These are phyloP conservation scores for Yamadazyma dushanensis DNA, from an alignment of 1,139 yeast genomes.

Conservation along the genomic window DNA sequence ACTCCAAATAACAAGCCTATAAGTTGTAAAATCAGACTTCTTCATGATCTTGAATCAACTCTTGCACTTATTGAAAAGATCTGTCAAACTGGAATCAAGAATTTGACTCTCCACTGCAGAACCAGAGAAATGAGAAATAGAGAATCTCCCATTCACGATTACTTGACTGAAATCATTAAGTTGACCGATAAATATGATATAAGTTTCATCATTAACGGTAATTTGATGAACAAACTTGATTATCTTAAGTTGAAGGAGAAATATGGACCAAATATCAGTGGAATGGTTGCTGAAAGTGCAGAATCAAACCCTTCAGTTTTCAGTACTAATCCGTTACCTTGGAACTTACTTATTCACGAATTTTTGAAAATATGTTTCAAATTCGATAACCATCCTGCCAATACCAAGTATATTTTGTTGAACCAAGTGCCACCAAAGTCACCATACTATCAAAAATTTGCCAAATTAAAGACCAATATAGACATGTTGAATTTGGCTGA, in stretches of 20 bases:
- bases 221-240: slow-evolving; percentile 56
- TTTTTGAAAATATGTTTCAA: slow-evolving; percentile 54
- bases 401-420: slow-evolving; percentile 76
- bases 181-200: slow-evolving; percentile 66
- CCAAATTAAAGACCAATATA: slow-evolving; percentile 55
- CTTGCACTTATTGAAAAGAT: slow-evolving; percentile 59
- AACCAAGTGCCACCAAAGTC: slow-evolving; percentile 82
- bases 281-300: slow-evolving; percentile 92
- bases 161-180: slow-evolving; percentile 59
- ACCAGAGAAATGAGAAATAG: slow-evolving; percentile 88
- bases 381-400: slow-evolving; percentile 63
- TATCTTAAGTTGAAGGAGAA: slow-evolving; percentile 49
- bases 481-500: slow-evolving; percentile 42
- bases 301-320: slow-evolving; percentile 86
- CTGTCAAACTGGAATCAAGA: slow-evolving; percentile 77
- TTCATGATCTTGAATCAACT: slow-evolving; percentile 57
- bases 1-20: slow-evolving; percentile 74
- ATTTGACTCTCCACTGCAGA: slow-evolving; percentile 88
- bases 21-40: slow-evolving; percentile 82
- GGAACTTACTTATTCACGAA: slow-evolving; percentile 54
- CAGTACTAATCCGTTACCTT: slow-evolving; percentile 45
- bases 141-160: slow-evolving; percentile 71
- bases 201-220: slow-evolving; percentile 81
- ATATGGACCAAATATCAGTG: slow-evolving; percentile 62
- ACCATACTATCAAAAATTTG: slow-evolving; percentile 55